Evolutionary conservation across 1,284 basidiomycete species (phyloP).

Genomic region (Trichosporon ovoides): DNA sequence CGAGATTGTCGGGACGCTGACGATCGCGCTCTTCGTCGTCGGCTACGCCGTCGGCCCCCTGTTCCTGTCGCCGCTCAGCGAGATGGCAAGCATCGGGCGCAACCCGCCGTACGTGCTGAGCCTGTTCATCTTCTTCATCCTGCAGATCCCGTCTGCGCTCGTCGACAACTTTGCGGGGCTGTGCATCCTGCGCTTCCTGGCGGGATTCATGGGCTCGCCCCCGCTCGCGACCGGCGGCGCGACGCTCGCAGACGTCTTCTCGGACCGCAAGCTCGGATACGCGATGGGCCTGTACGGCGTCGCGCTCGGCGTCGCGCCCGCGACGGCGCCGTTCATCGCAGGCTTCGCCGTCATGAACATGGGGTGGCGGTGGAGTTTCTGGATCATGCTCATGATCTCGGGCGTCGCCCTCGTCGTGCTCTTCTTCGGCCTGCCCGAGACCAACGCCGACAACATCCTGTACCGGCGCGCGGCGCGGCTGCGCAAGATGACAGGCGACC

Average conservation of each 20-base stretch:
- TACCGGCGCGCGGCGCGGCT: constrained; percentile 58
- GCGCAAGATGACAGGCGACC: constrained; percentile 48
- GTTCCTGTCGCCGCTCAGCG: constrained; percentile 41
- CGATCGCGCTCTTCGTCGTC: constrained; percentile 50
- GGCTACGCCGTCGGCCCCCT: constrained; percentile 60
- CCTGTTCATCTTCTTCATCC: constrained; percentile 39
- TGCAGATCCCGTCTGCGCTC: constrained; percentile 41
- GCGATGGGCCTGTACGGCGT: constrained; percentile 63
- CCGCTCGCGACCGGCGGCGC: constrained; percentile 54
- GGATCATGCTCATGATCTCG: constrained; percentile 38
- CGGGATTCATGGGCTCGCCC: constrained; percentile 19
- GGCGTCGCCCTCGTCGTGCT: constrained; percentile 51
- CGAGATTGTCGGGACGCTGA: constrained; percentile 14
- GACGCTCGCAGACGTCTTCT: constrained; percentile 64
- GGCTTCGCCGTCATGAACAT: constrained; percentile 36
- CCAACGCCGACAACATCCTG: constrained; percentile 60
- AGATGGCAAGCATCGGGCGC: constrained; percentile 37
- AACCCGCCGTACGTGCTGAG: constrained; percentile 42
- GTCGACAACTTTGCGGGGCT: constrained; percentile 40
- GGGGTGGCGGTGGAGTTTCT: constrained; percentile 48
- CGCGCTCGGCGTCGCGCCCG: constrained; percentile 26
- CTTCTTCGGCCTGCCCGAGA: constrained; percentile 60
- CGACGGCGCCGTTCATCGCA: constrained; percentile 55
- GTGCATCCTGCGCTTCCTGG: constrained; percentile 39
- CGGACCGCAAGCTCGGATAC: constrained; percentile 57